Evolutionary conservation across 345 rosid species (phyloP), one percentile per base, ranked within the genome.

Genomic region (Citrus trifoliata): DNA sequence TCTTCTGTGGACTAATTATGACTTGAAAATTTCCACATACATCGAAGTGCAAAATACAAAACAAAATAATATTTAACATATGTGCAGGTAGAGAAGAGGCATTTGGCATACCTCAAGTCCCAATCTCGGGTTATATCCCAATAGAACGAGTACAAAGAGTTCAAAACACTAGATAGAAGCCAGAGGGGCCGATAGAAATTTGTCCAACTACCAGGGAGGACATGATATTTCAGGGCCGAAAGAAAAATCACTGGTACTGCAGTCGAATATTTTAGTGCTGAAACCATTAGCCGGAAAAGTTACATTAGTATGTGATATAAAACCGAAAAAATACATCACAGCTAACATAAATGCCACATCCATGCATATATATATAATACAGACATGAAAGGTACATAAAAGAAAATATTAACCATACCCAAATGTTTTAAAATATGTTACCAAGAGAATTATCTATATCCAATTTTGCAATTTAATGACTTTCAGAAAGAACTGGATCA

Each of bases 91-190:
- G n/a, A 67, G 3, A 65, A 51, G n/a, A 53, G 48, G 69, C 70
- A 55, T 37, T 13, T 33, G 40, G 30, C 86, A 58, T 87, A 94
- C 98, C 99, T 92, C 84, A 94, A 81, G 86, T 94, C 98, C 99
- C 98, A 97, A 80, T 97, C 99, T 24, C 98, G 85, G 71, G 92
- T 88, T 35, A 97, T 82, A 74, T 97, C 98, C 99, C 99, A 97
- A 82, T 92, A 94, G 89, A 93, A 97, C 6, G 99, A 97, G 85
- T 90, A 96, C 42, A 88, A 82, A 7, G 98, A 89, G 83, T 93
- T 97, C 84, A 95, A 78, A 75, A 97, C 90, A 79, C 93, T 75
- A 12, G 92, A 90, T 79, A 92, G 84, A 81, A 97, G 94, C 99
- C 99, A 97, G 4, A 95, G 93, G 13, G 98, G 98, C 74, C 93